A percentile compares a stretch with the other conserved stretches of the same genome.
Evolutionary conservation across 371 early-diverging fungal species (phyloP).

Genomic region (Circinella minor): DNA sequence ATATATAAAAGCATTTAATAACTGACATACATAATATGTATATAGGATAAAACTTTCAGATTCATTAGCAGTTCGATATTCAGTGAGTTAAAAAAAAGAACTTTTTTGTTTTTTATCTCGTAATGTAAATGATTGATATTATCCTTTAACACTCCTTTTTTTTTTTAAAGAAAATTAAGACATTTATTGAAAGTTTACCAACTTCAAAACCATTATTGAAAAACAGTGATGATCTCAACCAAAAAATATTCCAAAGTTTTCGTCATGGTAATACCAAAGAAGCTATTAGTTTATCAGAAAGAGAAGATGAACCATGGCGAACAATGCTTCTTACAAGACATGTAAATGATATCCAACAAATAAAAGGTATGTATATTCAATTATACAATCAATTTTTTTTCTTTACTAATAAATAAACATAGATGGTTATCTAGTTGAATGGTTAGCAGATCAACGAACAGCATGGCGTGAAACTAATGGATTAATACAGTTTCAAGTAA

Average conservation of each 20-base stretch:
- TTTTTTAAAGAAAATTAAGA: conserved; percentile 7
- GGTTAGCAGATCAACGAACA: conserved; percentile 13
- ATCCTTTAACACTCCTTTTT: neutral
- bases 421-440: conserved; percentile 10
- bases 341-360: neutral
- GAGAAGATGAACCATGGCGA: conserved; percentile 9
- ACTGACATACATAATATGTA: no score
- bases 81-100: neutral
- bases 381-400: neutral
- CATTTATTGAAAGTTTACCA: conserved; percentile 6
- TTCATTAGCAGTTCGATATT: neutral
- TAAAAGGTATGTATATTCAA: neutral
- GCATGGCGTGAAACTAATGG: conserved; percentile 13
- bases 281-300: neutral
- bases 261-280: conserved; percentile 5
- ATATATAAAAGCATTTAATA: neutral
- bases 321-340: conserved; percentile 8
- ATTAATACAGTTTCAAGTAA: conserved; percentile 2
- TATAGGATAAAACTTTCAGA: neutral
- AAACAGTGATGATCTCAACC: conserved; percentile 6
- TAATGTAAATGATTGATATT: neutral
- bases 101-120: no score
- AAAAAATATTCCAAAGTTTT: conserved; percentile 6
- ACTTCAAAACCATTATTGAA: neutral
- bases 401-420: neutral